A percentile compares a stretch with the other conserved stretches of the same genome.
Conservation (phyloP, 495 filamentous ascomycete species). For the Extremus antarcticus region DNA sequence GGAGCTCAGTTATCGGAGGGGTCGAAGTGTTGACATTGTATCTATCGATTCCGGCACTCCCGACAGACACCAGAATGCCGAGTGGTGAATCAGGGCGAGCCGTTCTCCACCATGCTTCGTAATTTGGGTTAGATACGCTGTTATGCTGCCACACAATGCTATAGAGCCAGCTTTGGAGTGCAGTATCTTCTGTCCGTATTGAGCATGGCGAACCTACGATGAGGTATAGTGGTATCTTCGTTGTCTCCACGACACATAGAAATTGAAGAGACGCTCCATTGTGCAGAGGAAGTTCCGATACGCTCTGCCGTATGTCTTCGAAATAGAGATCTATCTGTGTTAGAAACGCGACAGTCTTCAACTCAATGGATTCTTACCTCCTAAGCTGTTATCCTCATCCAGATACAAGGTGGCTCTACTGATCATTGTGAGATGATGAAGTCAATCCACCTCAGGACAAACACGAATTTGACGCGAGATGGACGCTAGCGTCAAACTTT, state of each 20-base stretch:
- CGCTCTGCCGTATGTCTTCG: too few species aligned
- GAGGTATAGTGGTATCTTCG: background rate
- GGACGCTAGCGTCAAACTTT: too few species aligned
- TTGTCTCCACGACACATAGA: background rate
- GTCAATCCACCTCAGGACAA: too few species aligned
- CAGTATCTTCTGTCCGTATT: background rate
- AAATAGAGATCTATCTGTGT: too few species aligned
- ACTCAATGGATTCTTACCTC: too few species aligned
- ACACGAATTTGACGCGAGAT: too few species aligned
- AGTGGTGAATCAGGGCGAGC: constrained; percentile 6
- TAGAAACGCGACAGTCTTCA: too few species aligned
- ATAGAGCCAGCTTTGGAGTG: constrained; percentile 2
- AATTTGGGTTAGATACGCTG: background rate
- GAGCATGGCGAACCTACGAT: background rate
- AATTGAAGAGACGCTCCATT: background rate
- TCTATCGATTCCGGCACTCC: background rate
- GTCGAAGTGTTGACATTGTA: background rate
- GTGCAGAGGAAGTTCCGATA: too few species aligned
- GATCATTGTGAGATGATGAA: too few species aligned
- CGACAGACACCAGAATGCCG: constrained; percentile 14
- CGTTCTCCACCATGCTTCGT: constrained; percentile 7
- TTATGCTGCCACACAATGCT: background rate
- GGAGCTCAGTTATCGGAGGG: constrained; percentile 38
- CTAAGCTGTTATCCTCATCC: too few species aligned
- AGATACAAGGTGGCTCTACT: too few species aligned